Evolutionary conservation across 2,329 filamentous ascomycete species (phyloP).

Genomic region (Talaromyces sp.): DNA sequence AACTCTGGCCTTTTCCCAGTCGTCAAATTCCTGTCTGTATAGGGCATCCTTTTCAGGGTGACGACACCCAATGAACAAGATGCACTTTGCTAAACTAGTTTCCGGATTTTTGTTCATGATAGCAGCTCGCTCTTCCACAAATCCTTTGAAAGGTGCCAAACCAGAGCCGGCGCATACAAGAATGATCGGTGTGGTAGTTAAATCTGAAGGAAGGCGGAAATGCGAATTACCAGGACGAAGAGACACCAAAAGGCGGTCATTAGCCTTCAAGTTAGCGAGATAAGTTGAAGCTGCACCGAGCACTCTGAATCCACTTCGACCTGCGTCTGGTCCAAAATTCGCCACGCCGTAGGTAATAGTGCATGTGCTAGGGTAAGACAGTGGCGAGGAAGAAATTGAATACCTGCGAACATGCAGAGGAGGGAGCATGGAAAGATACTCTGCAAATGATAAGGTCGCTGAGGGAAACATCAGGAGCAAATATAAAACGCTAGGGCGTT

Average conservation of each 20-base stretch:
- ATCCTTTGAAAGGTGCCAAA: slow-evolving; percentile 59
- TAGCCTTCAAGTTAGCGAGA: slow-evolving; percentile 19
- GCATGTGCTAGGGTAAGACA: not conserved
- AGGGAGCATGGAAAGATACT: not conserved
- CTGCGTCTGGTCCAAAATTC: not conserved
- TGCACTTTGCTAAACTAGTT: not conserved
- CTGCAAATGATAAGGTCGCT: not conserved
- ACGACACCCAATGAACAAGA: not conserved
- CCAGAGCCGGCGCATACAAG: slow-evolving; percentile 45
- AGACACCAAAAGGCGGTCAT: slow-evolving; percentile 27
- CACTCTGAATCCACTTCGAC: not conserved
- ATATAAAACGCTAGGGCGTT: not conserved
- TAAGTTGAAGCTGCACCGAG: not conserved
- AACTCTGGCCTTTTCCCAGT: not conserved
- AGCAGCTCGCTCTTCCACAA: slow-evolving; percentile 56
- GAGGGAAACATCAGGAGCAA: not conserved
- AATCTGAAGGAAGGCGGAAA: slow-evolving; percentile 31
- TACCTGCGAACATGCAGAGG: not conserved
- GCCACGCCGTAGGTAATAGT: not conserved
- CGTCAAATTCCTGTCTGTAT: not conserved
- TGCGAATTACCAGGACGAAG: slow-evolving; percentile 30
- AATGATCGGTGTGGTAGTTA: slow-evolving; percentile 30
- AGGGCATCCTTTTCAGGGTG: not conserved
- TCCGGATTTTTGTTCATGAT: not conserved
- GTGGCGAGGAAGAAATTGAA: not conserved